phyloP scores from a whole-genome alignment of 129 eudicot species.

The Tanacetum coccineum region DNA sequence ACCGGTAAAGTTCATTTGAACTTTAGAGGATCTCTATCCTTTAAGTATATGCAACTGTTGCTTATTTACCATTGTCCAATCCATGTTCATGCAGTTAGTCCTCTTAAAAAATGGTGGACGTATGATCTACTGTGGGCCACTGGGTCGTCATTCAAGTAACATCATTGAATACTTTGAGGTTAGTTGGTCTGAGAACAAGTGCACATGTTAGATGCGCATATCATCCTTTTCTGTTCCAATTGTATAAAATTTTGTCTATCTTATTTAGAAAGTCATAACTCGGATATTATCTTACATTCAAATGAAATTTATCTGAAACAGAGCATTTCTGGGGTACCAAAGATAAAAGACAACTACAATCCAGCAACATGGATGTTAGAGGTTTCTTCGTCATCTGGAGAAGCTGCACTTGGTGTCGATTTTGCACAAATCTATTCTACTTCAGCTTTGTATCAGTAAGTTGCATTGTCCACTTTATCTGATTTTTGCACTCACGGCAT shows the following conservation, averaged over 20 bases:
- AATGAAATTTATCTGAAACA: slow-evolving; percentile 25
- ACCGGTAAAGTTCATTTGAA: too few relatives aligned
- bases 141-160: slow-evolving; percentile 46
- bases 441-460: slow-evolving; percentile 58
- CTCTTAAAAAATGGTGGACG: slow-evolving; percentile 54
- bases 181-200: neutral
- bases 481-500: too few relatives aligned
- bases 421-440: slow-evolving; percentile 54
- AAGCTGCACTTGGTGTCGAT: slow-evolving; percentile 63
- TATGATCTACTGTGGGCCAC: slow-evolving; percentile 48
- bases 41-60: too few relatives aligned
- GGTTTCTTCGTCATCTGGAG: slow-evolving; percentile 68
- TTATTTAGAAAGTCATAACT: neutral
- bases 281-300: neutral
- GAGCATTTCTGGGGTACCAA: slow-evolving; percentile 67
- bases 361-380: slow-evolving; percentile 99
- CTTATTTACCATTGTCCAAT: neutral
- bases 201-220: too few relatives aligned
- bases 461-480: slow-evolving; percentile 10
- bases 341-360: slow-evolving; percentile 59
- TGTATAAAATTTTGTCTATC: neutral
- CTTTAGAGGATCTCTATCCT: too few relatives aligned
- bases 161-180: slow-evolving; percentile 63
- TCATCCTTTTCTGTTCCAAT: neutral
- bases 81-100: slow-evolving; percentile 38